Evolutionary conservation across 768 basidiomycete genomes (phyloP).

Genomic region (Crassisporium funariophilum): DNA sequence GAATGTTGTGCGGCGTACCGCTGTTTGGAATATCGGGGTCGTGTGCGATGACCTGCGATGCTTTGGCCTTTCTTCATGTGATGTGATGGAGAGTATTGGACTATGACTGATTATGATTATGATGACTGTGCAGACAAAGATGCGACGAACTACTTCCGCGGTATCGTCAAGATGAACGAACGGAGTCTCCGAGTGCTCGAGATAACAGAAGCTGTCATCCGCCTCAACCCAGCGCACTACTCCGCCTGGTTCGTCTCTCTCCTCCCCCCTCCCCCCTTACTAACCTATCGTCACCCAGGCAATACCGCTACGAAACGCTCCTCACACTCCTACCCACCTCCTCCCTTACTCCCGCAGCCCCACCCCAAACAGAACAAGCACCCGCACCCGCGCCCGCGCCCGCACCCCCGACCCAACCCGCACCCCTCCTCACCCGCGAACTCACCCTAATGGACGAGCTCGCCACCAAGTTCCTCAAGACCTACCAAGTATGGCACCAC

Average conservation of each 20-base stretch:
- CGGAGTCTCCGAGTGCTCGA: conserved; percentile 79
- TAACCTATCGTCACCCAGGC: conserved; percentile 55
- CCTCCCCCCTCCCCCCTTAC: background rate
- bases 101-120: background rate
- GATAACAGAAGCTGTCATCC: conserved; percentile 87
- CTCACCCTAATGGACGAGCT: conserved; percentile 86
- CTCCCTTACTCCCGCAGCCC: conserved; percentile 1
- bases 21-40: too few species aligned
- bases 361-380: too few species aligned
- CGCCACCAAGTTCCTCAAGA: conserved; percentile 83
- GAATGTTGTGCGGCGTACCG: too few species aligned
- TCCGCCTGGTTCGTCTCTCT: conserved; percentile 82
- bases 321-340: conserved; percentile 58
- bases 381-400: too few species aligned
- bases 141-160: conserved; percentile 91
- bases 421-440: conserved; percentile 61
- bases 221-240: conserved; percentile 94
- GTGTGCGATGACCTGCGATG: too few species aligned
- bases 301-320: conserved; percentile 91
- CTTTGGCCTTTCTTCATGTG: too few species aligned
- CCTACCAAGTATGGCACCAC: conserved; percentile 98
- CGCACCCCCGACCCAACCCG: too few species aligned
- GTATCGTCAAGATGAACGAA: conserved; percentile 75
- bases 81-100: too few species aligned
- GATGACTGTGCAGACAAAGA: conserved; percentile 69